A percentile compares a stretch with the other conserved stretches of the same genome.
Conservation (phyloP, 1,139 yeast genomes). For the Candida smagusa region DNA sequence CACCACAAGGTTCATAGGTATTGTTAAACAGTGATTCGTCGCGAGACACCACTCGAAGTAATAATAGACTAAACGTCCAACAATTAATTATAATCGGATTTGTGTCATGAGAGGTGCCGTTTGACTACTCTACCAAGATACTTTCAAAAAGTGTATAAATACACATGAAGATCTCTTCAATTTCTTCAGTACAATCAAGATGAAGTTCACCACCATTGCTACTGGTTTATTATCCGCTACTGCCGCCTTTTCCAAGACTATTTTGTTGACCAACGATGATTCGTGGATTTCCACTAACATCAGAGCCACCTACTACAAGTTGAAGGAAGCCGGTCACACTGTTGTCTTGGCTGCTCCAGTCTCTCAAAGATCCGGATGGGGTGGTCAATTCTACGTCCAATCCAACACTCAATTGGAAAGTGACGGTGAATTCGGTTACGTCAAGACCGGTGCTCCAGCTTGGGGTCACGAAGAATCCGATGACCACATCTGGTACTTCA, state of each 20-base stretch:
- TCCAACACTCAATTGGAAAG: constrained; percentile 35
- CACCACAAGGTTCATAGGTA: too few relatives aligned
- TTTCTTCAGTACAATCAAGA: background rate
- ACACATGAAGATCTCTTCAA: too few relatives aligned
- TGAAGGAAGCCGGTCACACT: constrained; percentile 32
- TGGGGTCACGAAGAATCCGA: constrained; percentile 47
- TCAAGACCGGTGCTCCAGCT: constrained; percentile 41
- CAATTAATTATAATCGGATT: too few relatives aligned
- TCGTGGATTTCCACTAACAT: constrained; percentile 57
- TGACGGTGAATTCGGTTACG: constrained; percentile 43
- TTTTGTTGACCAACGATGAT: constrained; percentile 56
- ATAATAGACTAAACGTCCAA: too few relatives aligned
- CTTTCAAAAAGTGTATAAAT: too few relatives aligned
- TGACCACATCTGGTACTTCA: constrained; percentile 46
- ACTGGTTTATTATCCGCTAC: constrained; percentile 2
- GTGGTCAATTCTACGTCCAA: constrained; percentile 53
- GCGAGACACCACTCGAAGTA: too few relatives aligned
- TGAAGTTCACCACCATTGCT: background rate
- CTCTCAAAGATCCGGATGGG: constrained; percentile 57
- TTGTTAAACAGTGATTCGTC: too few relatives aligned
- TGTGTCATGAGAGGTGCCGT: too few relatives aligned
- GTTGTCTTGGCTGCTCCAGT: constrained; percentile 58
- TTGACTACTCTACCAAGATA: too few relatives aligned
- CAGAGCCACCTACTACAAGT: constrained; percentile 53
- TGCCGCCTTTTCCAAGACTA: constrained; percentile 34